Percentiles rank a stretch among this genome's conserved stretches.
Evolutionary conservation across 1,139 yeast species (phyloP).

Genomic region (Chernovozyma aurita): DNA sequence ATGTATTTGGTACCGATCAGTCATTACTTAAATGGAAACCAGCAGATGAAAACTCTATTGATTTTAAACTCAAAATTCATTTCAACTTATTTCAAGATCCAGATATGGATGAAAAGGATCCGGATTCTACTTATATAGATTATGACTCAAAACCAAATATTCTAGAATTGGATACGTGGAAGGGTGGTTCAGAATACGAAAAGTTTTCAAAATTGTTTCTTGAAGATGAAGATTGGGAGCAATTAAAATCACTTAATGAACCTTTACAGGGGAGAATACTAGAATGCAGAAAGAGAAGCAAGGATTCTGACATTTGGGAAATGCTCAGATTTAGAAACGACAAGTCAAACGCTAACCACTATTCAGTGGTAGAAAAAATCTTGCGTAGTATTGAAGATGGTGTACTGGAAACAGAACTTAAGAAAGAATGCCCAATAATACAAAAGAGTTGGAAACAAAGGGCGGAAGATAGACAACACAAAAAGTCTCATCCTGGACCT

Average conservation of each 20-base stretch:
- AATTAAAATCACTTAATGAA: slow-evolving; percentile 61
- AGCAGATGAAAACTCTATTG: slow-evolving; percentile 89
- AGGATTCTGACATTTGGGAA: slow-evolving; percentile 64
- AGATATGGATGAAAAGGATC: slow-evolving; percentile 65
- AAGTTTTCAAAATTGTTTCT: slow-evolving; percentile 63
- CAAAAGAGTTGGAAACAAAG: slow-evolving; percentile 34
- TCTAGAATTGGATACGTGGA: slow-evolving; percentile 68
- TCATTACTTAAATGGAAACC: slow-evolving; percentile 93
- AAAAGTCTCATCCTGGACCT: slow-evolving; percentile 4
- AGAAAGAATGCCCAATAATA: slow-evolving; percentile 37
- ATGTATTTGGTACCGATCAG: slow-evolving; percentile 82
- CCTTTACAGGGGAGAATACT: slow-evolving; percentile 90
- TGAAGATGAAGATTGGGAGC: slow-evolving; percentile 77
- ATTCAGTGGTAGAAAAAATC: slow-evolving; percentile 75
- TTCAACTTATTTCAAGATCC: slow-evolving; percentile 67
- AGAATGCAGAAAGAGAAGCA: slow-evolving; percentile 66
- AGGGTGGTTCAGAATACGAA: slow-evolving; percentile 65
- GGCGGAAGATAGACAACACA: slow-evolving; percentile 23
- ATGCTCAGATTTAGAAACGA: slow-evolving; percentile 90
- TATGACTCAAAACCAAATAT: slow-evolving; percentile 76
- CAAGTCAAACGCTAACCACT: slow-evolving; percentile 82
- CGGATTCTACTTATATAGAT: slow-evolving; percentile 70
- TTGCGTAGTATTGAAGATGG: slow-evolving; percentile 82
- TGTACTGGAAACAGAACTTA: slow-evolving; percentile 72
- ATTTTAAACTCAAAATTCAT: slow-evolving; percentile 68